Percentiles rank a stretch among this genome's conserved stretches.
These are phyloP conservation scores for Fusarium sp. DNA, from an alignment of 2,329 filamentous ascomycete genomes.

Conservation along the genomic window DNA sequence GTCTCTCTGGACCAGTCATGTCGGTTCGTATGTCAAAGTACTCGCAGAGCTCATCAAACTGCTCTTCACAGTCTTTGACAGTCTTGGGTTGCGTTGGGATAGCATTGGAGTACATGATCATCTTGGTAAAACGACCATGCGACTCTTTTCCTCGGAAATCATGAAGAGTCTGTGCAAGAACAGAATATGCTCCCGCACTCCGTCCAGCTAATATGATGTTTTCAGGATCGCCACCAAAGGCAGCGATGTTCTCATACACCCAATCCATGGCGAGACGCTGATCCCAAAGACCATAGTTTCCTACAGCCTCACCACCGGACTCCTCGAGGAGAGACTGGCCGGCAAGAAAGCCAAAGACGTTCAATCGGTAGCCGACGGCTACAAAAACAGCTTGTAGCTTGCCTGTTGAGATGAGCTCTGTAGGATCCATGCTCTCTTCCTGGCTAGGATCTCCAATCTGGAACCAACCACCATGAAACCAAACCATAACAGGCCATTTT, in stretches of 20 bases:
- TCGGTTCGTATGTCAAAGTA: neutral
- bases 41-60: constrained; percentile 11
- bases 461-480: constrained; percentile 60
- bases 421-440: constrained; percentile 55
- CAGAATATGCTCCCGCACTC: constrained; percentile 7
- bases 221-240: neutral
- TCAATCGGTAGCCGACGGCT: constrained; percentile 4
- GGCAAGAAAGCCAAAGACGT: constrained; percentile 16
- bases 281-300: constrained; percentile 15
- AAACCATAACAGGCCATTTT: constrained; percentile 49
- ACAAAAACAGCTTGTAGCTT: neutral
- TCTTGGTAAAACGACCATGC: neutral
- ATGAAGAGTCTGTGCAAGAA: neutral
- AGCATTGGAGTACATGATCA: constrained; percentile 23
- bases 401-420: constrained; percentile 52
- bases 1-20: neutral
- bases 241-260: neutral
- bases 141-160: neutral
- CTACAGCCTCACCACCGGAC: neutral
- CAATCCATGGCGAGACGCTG: constrained; percentile 19
- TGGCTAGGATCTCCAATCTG: constrained; percentile 58
- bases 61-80: constrained; percentile 2
- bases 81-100: constrained; percentile 12
- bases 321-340: neutral
- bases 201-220: neutral